Percentiles rank a stretch among this genome's conserved stretches.
These are phyloP conservation scores for Xylariaceae sp. DNA, from an alignment of 2,329 filamentous ascomycete genomes.

Conservation along the genomic window DNA sequence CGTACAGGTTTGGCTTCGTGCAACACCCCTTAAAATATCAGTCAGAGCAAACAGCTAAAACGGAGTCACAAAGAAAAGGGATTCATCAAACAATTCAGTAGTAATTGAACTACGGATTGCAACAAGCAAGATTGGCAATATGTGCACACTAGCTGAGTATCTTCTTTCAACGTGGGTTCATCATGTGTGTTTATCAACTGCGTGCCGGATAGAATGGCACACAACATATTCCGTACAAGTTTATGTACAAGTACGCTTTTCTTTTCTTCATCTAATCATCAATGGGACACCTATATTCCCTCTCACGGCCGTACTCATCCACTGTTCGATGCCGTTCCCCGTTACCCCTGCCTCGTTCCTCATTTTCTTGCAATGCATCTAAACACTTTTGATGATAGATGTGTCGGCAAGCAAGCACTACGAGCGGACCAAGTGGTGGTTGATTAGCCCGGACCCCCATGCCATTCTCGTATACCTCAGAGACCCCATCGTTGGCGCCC, in stretches of 20 bases:
- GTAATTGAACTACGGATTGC: no score
- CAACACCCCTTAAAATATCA: not conserved
- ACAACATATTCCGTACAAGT: not conserved
- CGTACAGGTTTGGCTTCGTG: not conserved
- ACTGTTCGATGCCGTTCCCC: slow-evolving; percentile 41
- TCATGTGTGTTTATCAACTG: not conserved
- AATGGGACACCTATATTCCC: slow-evolving; percentile 52
- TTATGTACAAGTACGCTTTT: slow-evolving; percentile 11
- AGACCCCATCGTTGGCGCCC: slow-evolving; percentile 4
- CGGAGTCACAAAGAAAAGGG: no score
- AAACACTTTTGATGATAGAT: slow-evolving; percentile 65
- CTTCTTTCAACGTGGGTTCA: not conserved
- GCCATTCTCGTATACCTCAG: slow-evolving; percentile 36
- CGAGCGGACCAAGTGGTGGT: slow-evolving; percentile 56
- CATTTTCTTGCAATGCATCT: slow-evolving; percentile 52
- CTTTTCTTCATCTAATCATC: slow-evolving; percentile 39
- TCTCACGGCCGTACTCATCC: slow-evolving; percentile 38
- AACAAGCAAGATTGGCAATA: no score
- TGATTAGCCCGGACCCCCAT: slow-evolving; percentile 35
- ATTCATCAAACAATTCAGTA: no score
- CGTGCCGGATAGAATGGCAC: no score
- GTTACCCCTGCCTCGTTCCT: slow-evolving; percentile 34
- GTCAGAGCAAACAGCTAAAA: not conserved
- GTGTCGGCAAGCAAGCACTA: slow-evolving; percentile 65
- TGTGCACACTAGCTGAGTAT: no score